Evolutionary conservation across 2,329 filamentous ascomycete species (phyloP).

Genomic region (Rutstroemia sp.): DNA sequence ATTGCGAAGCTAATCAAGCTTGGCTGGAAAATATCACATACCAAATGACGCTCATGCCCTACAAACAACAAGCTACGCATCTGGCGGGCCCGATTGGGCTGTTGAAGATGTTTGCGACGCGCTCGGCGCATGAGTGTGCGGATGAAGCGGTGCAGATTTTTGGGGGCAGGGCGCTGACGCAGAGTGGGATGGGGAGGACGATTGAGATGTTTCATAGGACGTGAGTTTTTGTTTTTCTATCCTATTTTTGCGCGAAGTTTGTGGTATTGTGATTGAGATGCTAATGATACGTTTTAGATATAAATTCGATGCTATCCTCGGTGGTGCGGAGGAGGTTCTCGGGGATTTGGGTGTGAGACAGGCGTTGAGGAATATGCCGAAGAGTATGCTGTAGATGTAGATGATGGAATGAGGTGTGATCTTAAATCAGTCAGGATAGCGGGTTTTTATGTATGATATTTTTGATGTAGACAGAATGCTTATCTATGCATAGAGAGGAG

Average conservation of each 20-base stretch:
- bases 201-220: conserved; percentile 81
- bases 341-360: conserved; percentile 76
- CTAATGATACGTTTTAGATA: conserved; percentile 13
- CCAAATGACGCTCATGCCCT: conserved; percentile 83
- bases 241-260: conserved; percentile 29
- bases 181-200: conserved; percentile 73
- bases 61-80: conserved; percentile 65
- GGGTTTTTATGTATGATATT: too few species aligned
- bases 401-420: too few species aligned
- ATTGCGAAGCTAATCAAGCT: conserved; percentile 73
- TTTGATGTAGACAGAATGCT: too few species aligned
- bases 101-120: conserved; percentile 71
- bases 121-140: conserved; percentile 73
- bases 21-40: conserved; percentile 82
- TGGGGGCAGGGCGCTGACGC: conserved; percentile 72
- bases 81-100: conserved; percentile 76
- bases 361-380: conserved; percentile 78
- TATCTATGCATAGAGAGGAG: too few species aligned
- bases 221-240: not conserved
- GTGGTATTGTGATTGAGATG: too few species aligned
- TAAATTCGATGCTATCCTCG: conserved; percentile 72
- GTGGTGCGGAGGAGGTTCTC: conserved; percentile 76
- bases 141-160: conserved; percentile 83
- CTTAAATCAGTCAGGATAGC: too few species aligned
- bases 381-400: conserved; percentile 61